These are phyloP conservation scores for Collybia mongolica DNA, from an alignment of 768 basidiomycete species.

Conservation along the genomic window DNA sequence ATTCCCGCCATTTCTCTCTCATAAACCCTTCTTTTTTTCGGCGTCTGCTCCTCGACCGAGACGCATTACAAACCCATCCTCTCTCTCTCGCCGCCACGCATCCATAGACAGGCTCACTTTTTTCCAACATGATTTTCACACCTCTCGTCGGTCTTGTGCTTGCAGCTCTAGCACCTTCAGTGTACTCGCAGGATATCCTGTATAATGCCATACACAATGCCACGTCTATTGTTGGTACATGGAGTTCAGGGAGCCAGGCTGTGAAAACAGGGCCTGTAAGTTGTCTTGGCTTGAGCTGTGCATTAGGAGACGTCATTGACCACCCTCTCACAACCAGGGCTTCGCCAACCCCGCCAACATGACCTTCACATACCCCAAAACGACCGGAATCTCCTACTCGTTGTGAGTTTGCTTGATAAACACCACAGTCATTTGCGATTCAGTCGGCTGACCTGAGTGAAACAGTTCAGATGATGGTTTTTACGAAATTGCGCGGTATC, in stretches of 20 bases:
- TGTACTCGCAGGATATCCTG: constrained; percentile 34
- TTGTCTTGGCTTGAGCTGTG: constrained; percentile 17
- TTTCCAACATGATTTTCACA: constrained; percentile 37
- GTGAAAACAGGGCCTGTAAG: constrained; percentile 84
- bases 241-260: constrained; percentile 75
- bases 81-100: constrained; percentile 1
- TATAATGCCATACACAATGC: constrained; percentile 58
- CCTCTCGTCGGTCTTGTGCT: constrained; percentile 37
- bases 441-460: constrained; percentile 6
- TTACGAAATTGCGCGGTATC: constrained; percentile 91
- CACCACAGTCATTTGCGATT: constrained; percentile 1
- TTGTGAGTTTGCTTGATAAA: constrained; percentile 60
- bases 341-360: constrained; percentile 84
- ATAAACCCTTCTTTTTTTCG: constrained; percentile 10
- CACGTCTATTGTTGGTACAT: constrained; percentile 75
- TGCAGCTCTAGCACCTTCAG: constrained; percentile 33
- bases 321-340: constrained; percentile 41
- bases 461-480: constrained; percentile 66
- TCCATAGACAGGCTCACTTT: constrained; percentile 10
- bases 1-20: constrained; percentile 9
- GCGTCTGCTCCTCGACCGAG: constrained; percentile 7
- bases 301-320: constrained; percentile 3
- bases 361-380: constrained; percentile 81
- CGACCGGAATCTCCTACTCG: constrained; percentile 84
- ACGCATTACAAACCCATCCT: constrained; percentile 5